Conservation (phyloP, 2,329 filamentous ascomycete species). For the Raffaelea albimanens region DNA sequence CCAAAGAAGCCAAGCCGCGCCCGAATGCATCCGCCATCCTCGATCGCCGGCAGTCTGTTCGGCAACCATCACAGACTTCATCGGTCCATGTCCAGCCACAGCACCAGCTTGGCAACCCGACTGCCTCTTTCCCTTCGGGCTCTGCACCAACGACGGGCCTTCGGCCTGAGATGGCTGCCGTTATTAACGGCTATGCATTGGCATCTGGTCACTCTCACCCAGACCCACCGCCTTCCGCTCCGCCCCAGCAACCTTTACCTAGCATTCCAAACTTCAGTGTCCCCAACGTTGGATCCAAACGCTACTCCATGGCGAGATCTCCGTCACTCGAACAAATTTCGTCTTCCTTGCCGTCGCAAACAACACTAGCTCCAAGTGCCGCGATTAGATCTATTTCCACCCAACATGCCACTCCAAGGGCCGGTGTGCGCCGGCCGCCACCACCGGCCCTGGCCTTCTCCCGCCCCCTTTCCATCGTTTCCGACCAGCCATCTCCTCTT, state of each 20-base stretch:
- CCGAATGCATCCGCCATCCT: slow-evolving; percentile 43
- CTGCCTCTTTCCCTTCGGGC: too few relatives aligned
- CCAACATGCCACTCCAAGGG: slow-evolving; percentile 14
- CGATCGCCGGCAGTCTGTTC: slow-evolving; percentile 36
- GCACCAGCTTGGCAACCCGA: too few relatives aligned
- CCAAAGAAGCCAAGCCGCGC: slow-evolving; percentile 30
- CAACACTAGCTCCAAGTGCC: neutral
- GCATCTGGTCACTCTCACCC: too few relatives aligned
- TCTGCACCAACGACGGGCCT: too few relatives aligned
- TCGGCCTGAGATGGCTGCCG: too few relatives aligned
- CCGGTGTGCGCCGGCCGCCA: slow-evolving; percentile 20
- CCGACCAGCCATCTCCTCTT: slow-evolving; percentile 41
- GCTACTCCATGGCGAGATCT: slow-evolving; percentile 31
- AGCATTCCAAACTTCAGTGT: slow-evolving; percentile 45
- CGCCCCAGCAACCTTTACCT: neutral
- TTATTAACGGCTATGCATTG: too few relatives aligned
- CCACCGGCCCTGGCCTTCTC: slow-evolving; percentile 38
- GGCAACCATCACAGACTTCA: too few relatives aligned
- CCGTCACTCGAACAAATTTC: neutral
- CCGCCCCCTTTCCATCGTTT: slow-evolving; percentile 43
- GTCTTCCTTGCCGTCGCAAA: neutral
- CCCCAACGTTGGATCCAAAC: slow-evolving; percentile 33
- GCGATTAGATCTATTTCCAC: neutral
- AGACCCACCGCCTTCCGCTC: neutral
- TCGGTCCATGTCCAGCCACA: neutral